phyloP scores from a whole-genome alignment of 2,329 filamentous ascomycete species.

The Periglandula ipomoeae region DNA sequence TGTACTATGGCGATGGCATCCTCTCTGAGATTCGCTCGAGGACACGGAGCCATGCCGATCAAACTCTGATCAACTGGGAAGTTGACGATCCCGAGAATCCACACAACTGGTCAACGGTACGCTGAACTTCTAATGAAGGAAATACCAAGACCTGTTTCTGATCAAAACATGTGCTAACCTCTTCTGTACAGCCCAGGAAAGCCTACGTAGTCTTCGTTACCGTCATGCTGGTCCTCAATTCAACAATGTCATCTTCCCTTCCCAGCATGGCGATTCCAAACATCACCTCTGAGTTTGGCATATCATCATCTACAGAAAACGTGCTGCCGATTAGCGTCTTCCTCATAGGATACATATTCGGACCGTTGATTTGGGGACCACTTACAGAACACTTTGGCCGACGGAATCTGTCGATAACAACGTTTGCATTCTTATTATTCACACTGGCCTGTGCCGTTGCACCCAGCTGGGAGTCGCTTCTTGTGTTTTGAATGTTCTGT shows the following conservation, averaged over 20 bases:
- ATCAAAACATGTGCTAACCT: not conserved
- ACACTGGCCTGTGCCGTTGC: constrained; percentile 44
- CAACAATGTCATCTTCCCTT: constrained; percentile 55
- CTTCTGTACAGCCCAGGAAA: constrained; percentile 38
- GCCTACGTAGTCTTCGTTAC: constrained; percentile 41
- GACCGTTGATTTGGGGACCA: constrained; percentile 53
- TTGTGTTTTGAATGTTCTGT: constrained; percentile 42
- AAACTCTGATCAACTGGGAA: constrained; percentile 36
- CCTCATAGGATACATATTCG: constrained; percentile 55
- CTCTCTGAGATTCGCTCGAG: constrained; percentile 25
- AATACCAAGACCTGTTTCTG: too few relatives aligned
- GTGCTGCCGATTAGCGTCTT: constrained; percentile 55
- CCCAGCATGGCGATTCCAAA: constrained; percentile 53
- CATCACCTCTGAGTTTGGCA: constrained; percentile 47
- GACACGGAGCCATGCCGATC: constrained; percentile 23
- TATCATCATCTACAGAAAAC: constrained; percentile 36
- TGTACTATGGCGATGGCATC: constrained; percentile 24
- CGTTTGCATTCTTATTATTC: constrained; percentile 39
- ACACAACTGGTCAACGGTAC: constrained; percentile 40
- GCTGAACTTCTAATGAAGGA: too few relatives aligned
- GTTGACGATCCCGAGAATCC: constrained; percentile 41
- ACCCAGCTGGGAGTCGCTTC: constrained; percentile 40
- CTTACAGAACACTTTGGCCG: constrained; percentile 55
- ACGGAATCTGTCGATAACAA: constrained; percentile 29
- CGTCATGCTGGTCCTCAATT: constrained; percentile 55